phyloP scores from a whole-genome alignment of 2,329 filamentous ascomycete genomes.

The Apiospora phragmitis region DNA sequence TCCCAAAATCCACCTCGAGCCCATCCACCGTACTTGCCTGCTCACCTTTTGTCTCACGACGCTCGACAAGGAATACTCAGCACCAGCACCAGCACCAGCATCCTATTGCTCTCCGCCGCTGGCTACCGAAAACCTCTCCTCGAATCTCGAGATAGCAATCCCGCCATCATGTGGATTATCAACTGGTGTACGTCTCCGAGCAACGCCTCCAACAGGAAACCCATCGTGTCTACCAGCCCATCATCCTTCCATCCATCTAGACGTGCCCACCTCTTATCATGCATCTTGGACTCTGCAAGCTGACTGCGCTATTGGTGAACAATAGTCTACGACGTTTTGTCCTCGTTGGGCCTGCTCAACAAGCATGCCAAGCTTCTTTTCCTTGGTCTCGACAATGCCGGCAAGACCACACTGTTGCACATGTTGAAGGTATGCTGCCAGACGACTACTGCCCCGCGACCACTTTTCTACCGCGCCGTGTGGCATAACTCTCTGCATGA shows the following conservation, averaged over 20 bases:
- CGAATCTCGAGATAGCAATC: not conserved
- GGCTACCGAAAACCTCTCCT: not conserved
- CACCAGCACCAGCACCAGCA: not conserved
- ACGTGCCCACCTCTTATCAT: not conserved
- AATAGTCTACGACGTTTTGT: slow-evolving; percentile 85
- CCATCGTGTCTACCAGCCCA: slow-evolving; percentile 8
- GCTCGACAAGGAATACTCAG: not conserved
- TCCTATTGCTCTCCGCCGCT: not conserved
- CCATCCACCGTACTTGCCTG: not conserved
- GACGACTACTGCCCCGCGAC: not conserved
- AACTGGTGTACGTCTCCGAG: slow-evolving; percentile 78
- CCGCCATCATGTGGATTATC: slow-evolving; percentile 79
- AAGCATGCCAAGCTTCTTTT: slow-evolving; percentile 96
- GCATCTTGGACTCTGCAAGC: slow-evolving; percentile 15
- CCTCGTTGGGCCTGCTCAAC: slow-evolving; percentile 84
- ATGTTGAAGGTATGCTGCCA: slow-evolving; percentile 79
- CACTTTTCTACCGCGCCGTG: not conserved
- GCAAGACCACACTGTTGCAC: slow-evolving; percentile 90
- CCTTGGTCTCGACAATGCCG: slow-evolving; percentile 89
- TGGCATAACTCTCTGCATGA: not conserved
- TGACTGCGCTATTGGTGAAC: slow-evolving; percentile 22
- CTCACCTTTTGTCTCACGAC: slow-evolving; percentile 1
- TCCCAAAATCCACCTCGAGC: not conserved
- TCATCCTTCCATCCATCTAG: not conserved
- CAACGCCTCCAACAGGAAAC: slow-evolving; percentile 13